Base-by-base conservation (phyloP, 345 rosid species). In the Triadica sebifera region DNA sequence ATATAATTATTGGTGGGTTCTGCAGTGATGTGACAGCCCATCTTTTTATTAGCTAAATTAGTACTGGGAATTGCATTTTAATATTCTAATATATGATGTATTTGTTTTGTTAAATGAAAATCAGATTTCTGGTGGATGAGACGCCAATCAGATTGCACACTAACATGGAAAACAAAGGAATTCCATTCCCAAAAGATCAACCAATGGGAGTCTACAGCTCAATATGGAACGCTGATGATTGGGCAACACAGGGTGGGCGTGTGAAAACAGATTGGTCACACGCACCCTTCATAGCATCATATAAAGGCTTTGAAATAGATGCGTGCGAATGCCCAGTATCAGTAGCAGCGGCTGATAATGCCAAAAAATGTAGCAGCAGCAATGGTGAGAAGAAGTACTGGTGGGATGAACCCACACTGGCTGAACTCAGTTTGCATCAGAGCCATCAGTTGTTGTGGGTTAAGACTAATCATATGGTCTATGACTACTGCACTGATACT, bases 201-300 rank as follows among this genome's bases (percentile, higher is more conserved):
- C 82, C 97, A 13, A 96, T 96, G 99, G 96, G 99, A 2, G 93
- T 91, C 0, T 93, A 91, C 86, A 96, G 99, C 79, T 96, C 99
- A 13, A 93, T 96, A 45, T 96, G 99, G 99, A 96, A 96, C 15
- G 99, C 99, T 2, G 99, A 96, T 70, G 98, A 96, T 77, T 96
- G 99, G 99, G 99, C 99, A 1, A 96, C 99, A 0, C 99, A 91
- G 69, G 99, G 99, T 38, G 99, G 99, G 8, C 84, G 89, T 52
- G 83, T 96, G 12, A 96, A 96, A 85, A 96, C 99, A 0, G 97
- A 96, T 56, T 96, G 98, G 99, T 85, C 80, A 74, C 99, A 93
- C 34, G 98, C 98, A 3, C 99, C 99, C 4, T 96, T 96, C 64
- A 38, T 93, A 22, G 91, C 98, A 24, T 86, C 98, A 24, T 96